These are phyloP conservation scores for Pseudopyrenochaeta lycopersici DNA, from an alignment of 2,329 filamentous ascomycete genomes.

Conservation along the genomic window DNA sequence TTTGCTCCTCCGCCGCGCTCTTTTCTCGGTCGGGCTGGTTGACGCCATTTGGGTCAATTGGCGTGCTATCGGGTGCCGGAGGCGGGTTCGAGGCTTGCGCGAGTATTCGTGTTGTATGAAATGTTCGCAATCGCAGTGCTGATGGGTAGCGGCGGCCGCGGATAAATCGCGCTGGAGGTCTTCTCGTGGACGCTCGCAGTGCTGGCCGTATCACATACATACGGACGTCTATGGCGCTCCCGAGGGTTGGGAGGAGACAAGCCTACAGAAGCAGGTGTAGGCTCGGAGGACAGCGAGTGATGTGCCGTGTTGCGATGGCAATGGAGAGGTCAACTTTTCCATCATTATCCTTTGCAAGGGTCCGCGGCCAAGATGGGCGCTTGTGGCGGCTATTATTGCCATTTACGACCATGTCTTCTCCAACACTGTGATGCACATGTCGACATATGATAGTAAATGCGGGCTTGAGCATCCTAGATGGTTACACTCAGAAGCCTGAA, in stretches of 20 bases:
- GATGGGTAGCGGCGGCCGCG: constrained; percentile 47
- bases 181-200: constrained; percentile 51
- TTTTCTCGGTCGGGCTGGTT: constrained; percentile 29
- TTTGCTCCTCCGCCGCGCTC: constrained; percentile 27
- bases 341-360: constrained; percentile 20
- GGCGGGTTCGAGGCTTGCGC: constrained; percentile 39
- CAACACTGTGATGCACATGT: background rate
- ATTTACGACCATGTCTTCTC: background rate
- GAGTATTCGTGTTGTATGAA: constrained; percentile 44
- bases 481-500: background rate
- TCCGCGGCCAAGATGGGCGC: constrained; percentile 13
- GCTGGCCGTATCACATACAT: constrained; percentile 55
- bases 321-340: constrained; percentile 27
- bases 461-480: background rate
- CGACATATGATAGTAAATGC: background rate
- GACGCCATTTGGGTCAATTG: constrained; percentile 34
- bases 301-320: constrained; percentile 27
- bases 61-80: constrained; percentile 36
- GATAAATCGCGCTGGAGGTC: constrained; percentile 48
- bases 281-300: constrained; percentile 18
- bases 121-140: constrained; percentile 37
- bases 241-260: constrained; percentile 17
- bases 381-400: constrained; percentile 10
- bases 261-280: constrained; percentile 27
- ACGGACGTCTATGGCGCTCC: constrained; percentile 37